Conservation (phyloP, 23 red algal genomes). For the Cyanidioschyzon merolae region DNA sequence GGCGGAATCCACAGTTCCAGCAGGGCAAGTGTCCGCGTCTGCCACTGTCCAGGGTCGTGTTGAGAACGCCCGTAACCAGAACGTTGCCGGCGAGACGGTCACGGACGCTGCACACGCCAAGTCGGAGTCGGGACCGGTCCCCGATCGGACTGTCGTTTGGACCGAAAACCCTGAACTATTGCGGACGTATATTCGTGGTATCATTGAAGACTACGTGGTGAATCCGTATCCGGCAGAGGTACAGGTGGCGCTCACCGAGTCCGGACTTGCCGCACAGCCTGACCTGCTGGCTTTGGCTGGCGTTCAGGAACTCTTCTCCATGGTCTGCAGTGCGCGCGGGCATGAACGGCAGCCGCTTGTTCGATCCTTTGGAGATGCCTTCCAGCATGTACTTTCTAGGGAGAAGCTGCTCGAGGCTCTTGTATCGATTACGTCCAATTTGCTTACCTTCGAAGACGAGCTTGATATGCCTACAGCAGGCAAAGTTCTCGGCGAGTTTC, state of each 20-base stretch:
- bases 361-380: neutral
- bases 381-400: neutral
- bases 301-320: neutral
- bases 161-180: neutral
- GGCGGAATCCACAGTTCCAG: neutral
- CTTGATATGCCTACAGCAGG: neutral
- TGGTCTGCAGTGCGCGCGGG: constrained; percentile 2
- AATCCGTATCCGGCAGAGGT: neutral
- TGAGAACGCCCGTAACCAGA: no score
- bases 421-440: neutral
- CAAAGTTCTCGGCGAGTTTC: neutral
- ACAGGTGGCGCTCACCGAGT: neutral
- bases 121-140: no score
- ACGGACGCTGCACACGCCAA: no score
- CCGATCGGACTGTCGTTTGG: no score
- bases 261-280: neutral
- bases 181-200: neutral
- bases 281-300: neutral
- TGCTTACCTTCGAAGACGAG: neutral
- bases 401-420: neutral
- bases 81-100: no score
- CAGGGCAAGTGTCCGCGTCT: neutral
- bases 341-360: neutral
- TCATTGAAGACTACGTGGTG: constrained; percentile 11
- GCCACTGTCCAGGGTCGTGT: no score